These are phyloP conservation scores for Trichophyton rubrum DNA, from an alignment of 2,329 filamentous ascomycete genomes.

Conservation along the genomic window DNA sequence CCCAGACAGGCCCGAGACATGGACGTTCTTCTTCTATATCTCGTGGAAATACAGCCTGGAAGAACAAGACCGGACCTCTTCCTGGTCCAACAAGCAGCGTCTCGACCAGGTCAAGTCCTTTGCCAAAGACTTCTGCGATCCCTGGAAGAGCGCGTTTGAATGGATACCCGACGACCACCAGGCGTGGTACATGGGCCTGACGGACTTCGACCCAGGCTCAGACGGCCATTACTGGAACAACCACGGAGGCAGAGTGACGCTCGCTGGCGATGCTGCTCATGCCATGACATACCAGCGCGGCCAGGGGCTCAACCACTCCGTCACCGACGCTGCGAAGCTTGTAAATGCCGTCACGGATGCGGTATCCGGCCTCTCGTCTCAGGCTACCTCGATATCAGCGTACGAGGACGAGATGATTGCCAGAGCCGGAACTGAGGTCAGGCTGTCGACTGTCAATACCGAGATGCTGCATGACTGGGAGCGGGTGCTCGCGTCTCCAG, in stretches of 20 bases:
- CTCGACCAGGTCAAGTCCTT: slow-evolving; percentile 34
- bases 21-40: slow-evolving; percentile 36
- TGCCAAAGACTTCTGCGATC: slow-evolving; percentile 34
- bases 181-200: slow-evolving; percentile 22
- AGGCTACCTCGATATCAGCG: slow-evolving; percentile 13
- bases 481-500: slow-evolving; percentile 15
- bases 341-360: not conserved
- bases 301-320: slow-evolving; percentile 27
- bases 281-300: slow-evolving; percentile 32
- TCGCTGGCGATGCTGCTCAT: slow-evolving; percentile 30
- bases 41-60: slow-evolving; percentile 31
- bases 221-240: slow-evolving; percentile 23
- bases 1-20: slow-evolving; percentile 18
- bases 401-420: slow-evolving; percentile 29
- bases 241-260: slow-evolving; percentile 21
- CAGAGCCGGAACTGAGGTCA: slow-evolving; percentile 35
- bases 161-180: slow-evolving; percentile 23
- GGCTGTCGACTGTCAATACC: slow-evolving; percentile 32
- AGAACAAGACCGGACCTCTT: slow-evolving; percentile 27
- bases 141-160: slow-evolving; percentile 30
- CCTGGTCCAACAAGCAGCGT: slow-evolving; percentile 15
- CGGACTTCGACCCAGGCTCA: slow-evolving; percentile 21
- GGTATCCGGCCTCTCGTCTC: slow-evolving; percentile 3
- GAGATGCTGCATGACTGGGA: slow-evolving; percentile 36
- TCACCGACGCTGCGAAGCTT: slow-evolving; percentile 20